Evolutionary conservation across 345 rosid genomes (phyloP), one percentile per base, ranked within the genome.

Genomic region (Balakata baccata): DNA sequence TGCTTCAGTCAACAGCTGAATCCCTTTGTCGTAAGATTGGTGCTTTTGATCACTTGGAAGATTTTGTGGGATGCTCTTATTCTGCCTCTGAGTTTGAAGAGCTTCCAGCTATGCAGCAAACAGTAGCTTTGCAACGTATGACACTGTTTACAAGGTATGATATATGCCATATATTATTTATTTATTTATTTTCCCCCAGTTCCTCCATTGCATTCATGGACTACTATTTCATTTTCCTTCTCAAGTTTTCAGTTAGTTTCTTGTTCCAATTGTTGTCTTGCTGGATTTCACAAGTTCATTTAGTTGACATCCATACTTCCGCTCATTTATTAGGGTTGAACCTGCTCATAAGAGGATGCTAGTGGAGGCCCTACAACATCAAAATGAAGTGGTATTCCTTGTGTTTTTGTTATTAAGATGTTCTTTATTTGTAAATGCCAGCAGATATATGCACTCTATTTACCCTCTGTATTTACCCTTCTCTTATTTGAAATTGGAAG

Each of bases 271-370:
- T 54, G 10, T 12, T 47, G n/a, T 78, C 43, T 47, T 78, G 23
- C 18, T 75, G 54, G 23, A 72, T 20, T 76, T 45, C 54, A 68
- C 51, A 73, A 25, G 61, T 41, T 34, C 73, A 11, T 62, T 56
- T 54, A 16, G 49, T 77, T 68, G 74, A 68, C 25, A 14, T 74
- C 41, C 54, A 51, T 69, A 41, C 61, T 68, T 71, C 72, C 56
- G 53, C 39, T 67, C 46, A 49, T 72, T 73, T 80, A 47, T 49
- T 77, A 95, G 99, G 92, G 99, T 95, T 73, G 98, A 95, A 81
- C 99, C 99, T 80, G 85, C 93, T 75, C 99, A 95, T 75, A 95
- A 95, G 81, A 91, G 93, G 84, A 92, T 92, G 97, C 96, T 95
- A 71, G 99, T 95, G 78, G 99, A 95, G 84, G 96, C 97, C 78